Conservation (phyloP, 1,284 basidiomycete genomes). For the Melampsora americana region DNA sequence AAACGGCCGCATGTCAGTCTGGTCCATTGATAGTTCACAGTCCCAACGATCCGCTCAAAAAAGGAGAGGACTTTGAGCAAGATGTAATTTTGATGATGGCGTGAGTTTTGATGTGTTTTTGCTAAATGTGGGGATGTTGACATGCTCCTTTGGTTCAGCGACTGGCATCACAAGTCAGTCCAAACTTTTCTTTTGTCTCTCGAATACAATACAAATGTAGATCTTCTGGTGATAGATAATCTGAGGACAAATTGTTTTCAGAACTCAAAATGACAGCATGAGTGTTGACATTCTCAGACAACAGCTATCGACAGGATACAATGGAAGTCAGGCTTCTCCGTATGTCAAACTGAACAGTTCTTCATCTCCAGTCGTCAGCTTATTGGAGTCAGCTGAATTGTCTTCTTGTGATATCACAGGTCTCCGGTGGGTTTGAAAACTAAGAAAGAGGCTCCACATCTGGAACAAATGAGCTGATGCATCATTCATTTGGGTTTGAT, state of each 20-base stretch:
- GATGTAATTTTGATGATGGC: constrained; percentile 54
- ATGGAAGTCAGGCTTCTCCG: constrained; percentile 48
- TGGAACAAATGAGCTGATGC: too few relatives aligned
- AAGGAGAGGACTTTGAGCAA: constrained; percentile 51
- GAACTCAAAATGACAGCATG: not conserved
- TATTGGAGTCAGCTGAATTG: too few relatives aligned
- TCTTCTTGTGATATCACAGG: not conserved
- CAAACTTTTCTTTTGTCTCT: constrained; percentile 9
- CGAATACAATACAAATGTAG: not conserved
- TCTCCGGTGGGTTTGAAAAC: not conserved
- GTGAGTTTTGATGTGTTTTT: not conserved
- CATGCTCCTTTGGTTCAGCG: constrained; percentile 43
- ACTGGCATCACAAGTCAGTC: constrained; percentile 56
- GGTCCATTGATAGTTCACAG: constrained; percentile 51
- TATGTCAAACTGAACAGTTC: too few relatives aligned
- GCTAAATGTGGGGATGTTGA: not conserved
- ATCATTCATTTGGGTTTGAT: not conserved
- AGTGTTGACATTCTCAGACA: not conserved
- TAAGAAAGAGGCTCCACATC: too few relatives aligned
- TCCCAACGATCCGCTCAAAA: constrained; percentile 50
- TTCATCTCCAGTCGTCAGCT: too few relatives aligned
- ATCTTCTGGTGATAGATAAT: not conserved
- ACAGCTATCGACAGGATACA: constrained; percentile 47
- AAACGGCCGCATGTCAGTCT: too few relatives aligned
- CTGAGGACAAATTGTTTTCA: not conserved